Conservation (phyloP, 2,329 filamentous ascomycete species). For the Plenodomus tracheiphilus region DNA sequence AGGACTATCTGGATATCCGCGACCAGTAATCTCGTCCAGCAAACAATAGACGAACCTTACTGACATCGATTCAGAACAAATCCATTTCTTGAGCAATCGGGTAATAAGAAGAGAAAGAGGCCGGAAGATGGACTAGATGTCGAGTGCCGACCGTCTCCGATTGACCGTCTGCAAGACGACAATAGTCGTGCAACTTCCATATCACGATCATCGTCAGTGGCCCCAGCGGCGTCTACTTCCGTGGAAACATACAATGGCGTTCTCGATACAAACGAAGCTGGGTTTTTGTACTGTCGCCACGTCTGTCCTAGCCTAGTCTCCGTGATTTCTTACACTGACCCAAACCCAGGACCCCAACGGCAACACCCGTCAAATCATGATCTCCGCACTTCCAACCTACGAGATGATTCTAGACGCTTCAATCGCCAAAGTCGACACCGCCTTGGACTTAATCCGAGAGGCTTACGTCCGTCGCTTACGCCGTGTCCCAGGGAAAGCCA, state of each 20-base stretch:
- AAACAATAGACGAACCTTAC: neutral
- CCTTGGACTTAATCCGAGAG: conserved; percentile 41
- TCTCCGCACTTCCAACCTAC: conserved; percentile 37
- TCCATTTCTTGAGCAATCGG: neutral
- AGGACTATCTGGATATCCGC: conserved; percentile 46
- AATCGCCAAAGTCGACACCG: conserved; percentile 29
- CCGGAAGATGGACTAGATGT: conserved; percentile 16
- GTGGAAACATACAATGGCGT: conserved; percentile 48
- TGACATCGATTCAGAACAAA: conserved; percentile 15
- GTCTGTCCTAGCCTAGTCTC: conserved; percentile 19
- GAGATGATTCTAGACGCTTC: conserved; percentile 42
- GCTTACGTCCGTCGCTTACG: conserved; percentile 42
- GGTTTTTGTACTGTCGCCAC: conserved; percentile 40
- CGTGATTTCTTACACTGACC: neutral
- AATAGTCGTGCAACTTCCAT: conserved; percentile 18
- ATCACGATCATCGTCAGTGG: conserved; percentile 28
- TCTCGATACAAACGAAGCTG: conserved; percentile 42
- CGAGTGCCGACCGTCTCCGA: conserved; percentile 26
- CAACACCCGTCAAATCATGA: conserved; percentile 32
- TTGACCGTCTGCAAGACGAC: conserved; percentile 16
- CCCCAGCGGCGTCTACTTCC: conserved; percentile 9
- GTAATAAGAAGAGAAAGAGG: conserved; percentile 26
- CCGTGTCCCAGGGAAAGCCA: conserved; percentile 38
- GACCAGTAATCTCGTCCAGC: conserved; percentile 20
- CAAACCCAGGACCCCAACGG: conserved; percentile 13